Percentiles rank a stretch among this genome's conserved stretches.
Conservation (phyloP, 2,329 filamentous ascomycete genomes). For the Nothopassalora personata region DNA sequence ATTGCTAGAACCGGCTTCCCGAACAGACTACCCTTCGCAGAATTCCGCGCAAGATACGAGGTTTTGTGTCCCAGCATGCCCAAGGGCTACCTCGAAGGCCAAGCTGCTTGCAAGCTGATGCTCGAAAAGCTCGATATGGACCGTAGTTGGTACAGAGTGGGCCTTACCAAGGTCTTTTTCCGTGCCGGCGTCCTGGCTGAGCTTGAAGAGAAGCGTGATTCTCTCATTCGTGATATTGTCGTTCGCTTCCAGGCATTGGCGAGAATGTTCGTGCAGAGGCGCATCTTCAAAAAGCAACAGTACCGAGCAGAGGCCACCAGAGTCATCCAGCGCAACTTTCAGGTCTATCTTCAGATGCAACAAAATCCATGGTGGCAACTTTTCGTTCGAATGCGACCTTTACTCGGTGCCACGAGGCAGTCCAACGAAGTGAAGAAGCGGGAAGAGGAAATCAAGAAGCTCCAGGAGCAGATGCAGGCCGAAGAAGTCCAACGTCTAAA, state of each 20-base stretch:
- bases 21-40: slow-evolving; percentile 83
- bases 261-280: slow-evolving; percentile 80
- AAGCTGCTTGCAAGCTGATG: slow-evolving; percentile 78
- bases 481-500: slow-evolving; percentile 70
- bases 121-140: slow-evolving; percentile 85
- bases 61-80: slow-evolving; percentile 86
- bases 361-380: slow-evolving; percentile 97
- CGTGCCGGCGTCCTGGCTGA: slow-evolving; percentile 92
- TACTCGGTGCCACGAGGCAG: slow-evolving; percentile 85
- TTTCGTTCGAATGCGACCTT: slow-evolving; percentile 88
- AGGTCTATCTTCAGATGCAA: slow-evolving; percentile 82
- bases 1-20: slow-evolving; percentile 97
- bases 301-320: slow-evolving; percentile 92
- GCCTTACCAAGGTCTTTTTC: slow-evolving; percentile 97
- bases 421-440: slow-evolving; percentile 91
- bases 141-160: slow-evolving; percentile 80
- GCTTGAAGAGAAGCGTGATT: slow-evolving; percentile 89
- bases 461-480: slow-evolving; percentile 76
- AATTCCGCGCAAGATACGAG: slow-evolving; percentile 94
- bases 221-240: slow-evolving; percentile 91
- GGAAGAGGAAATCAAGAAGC: slow-evolving; percentile 84
- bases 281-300: slow-evolving; percentile 84
- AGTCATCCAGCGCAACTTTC: slow-evolving; percentile 92
- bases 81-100: slow-evolving; percentile 84
- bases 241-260: slow-evolving; percentile 87